Conservation (phyloP, 208 protist species). For the Wallacemonas rigidus region DNA sequence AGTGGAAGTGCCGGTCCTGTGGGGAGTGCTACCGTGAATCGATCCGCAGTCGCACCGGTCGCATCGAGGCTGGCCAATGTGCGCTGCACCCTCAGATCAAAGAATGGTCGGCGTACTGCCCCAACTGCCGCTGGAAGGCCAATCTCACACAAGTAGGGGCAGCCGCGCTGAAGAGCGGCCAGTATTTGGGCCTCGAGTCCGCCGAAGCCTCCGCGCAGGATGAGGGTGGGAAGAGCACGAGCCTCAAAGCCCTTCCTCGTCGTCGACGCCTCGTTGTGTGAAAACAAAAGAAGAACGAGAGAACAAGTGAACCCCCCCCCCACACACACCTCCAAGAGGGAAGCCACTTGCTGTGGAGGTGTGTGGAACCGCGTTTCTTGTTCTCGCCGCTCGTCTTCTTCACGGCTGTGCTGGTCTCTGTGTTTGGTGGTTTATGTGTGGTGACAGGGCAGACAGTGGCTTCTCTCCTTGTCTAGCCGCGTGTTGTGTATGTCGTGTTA, state of each 20-base stretch:
- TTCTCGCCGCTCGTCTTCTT: too few species aligned
- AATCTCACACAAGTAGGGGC: conserved; percentile 54
- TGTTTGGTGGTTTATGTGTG: too few species aligned
- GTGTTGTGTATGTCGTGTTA: too few species aligned
- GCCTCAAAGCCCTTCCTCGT: conserved; percentile 42
- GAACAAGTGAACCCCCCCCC: too few species aligned
- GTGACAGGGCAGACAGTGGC: too few species aligned
- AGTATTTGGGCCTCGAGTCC: conserved; percentile 66
- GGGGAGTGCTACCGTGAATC: conserved; percentile 59
- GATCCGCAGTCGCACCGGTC: conserved; percentile 75
- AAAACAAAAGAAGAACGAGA: background rate
- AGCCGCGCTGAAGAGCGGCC: conserved; percentile 37
- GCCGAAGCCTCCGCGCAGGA: background rate
- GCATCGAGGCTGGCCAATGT: conserved; percentile 63
- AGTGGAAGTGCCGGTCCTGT: conserved; percentile 75
- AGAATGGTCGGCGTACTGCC: conserved; percentile 62
- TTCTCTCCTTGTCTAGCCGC: too few species aligned
- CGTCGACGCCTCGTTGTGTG: conserved; percentile 54
- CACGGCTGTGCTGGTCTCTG: too few species aligned
- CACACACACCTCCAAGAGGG: background rate
- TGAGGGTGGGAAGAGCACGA: conserved; percentile 8
- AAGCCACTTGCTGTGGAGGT: background rate
- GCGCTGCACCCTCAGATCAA: conserved; percentile 55
- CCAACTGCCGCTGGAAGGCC: conserved; percentile 59
- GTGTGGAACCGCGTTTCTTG: too few species aligned